These are phyloP conservation scores for Rhodotorula sp. DNA, from an alignment of 1,284 basidiomycete genomes.

Conservation along the genomic window DNA sequence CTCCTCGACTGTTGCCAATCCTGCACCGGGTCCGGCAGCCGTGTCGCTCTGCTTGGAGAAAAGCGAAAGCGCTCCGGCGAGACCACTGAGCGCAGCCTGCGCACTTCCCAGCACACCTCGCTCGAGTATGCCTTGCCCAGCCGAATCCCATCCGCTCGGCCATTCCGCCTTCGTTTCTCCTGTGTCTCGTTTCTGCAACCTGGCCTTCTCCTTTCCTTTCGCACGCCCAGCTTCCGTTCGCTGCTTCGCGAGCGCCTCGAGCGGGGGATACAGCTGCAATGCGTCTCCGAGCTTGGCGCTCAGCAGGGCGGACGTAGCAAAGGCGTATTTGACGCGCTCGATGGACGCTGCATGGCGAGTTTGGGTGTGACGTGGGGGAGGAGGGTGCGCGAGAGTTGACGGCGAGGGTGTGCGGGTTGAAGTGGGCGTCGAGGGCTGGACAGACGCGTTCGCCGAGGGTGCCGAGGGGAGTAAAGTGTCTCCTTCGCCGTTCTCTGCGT, in stretches of 20 bases:
- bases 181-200: neutral
- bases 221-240: neutral
- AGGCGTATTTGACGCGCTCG: constrained; percentile 24
- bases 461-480: neutral
- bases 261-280: constrained; percentile 26
- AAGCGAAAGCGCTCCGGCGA: neutral
- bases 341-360: neutral
- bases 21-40: neutral
- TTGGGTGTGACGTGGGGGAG: neutral
- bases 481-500: neutral
- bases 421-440: neutral
- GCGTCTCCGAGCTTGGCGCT: constrained; percentile 22
- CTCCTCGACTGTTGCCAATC: neutral
- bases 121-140: constrained; percentile 17
- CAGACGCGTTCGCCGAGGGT: neutral
- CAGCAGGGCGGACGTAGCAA: constrained; percentile 30
- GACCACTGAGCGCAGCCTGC: neutral
- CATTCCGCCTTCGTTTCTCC: neutral
- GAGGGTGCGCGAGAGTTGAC: neutral
- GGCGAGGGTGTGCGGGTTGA: neutral
- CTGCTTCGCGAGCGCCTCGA: neutral
- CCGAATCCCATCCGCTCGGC: constrained; percentile 18
- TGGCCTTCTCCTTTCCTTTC: neutral
- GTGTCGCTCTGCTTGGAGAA: neutral
- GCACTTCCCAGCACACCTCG: constrained; percentile 6